phyloP scores from a whole-genome alignment of 2,329 filamentous ascomycete genomes.

The Penicillium sp. region DNA sequence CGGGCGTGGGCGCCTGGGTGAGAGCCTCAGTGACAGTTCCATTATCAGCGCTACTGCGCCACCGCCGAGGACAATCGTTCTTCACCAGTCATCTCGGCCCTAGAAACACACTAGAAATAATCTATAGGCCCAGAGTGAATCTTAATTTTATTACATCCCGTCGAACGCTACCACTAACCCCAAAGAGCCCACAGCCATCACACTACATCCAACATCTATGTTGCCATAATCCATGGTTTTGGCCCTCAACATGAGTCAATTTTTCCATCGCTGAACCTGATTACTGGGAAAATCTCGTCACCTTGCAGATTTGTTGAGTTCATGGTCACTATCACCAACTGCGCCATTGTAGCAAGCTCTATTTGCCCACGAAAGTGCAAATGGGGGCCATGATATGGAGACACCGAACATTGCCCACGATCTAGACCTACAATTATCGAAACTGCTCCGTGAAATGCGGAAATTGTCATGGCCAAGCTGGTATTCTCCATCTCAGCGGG shows the following conservation, averaged over 20 bases:
- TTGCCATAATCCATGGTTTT: neutral
- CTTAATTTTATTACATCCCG: neutral
- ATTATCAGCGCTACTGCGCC: constrained; percentile 7
- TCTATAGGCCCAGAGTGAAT: constrained; percentile 21
- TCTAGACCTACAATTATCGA: neutral
- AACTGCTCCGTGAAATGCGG: neutral
- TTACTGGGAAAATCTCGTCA: constrained; percentile 8
- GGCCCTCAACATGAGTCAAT: neutral
- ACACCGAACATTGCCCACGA: neutral
- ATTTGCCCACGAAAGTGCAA: constrained; percentile 1
- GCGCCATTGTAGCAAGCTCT: constrained; percentile 19
- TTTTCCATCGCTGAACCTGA: neutral
- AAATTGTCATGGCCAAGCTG: neutral
- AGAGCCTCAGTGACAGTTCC: neutral
- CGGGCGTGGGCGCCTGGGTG: constrained; percentile 1
- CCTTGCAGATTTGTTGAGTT: constrained; percentile 5
- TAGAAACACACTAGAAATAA: constrained; percentile 3
- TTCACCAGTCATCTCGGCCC: constrained; percentile 5
- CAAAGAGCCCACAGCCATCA: neutral
- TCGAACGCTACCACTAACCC: neutral
- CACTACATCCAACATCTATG: neutral
- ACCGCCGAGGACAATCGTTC: neutral
- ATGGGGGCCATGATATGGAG: constrained; percentile 3
- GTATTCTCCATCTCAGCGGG: neutral
- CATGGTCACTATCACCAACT: constrained; percentile 30